phyloP scores from a whole-genome alignment of 2,329 filamentous ascomycete species.

The Sphaerulina musiva region DNA sequence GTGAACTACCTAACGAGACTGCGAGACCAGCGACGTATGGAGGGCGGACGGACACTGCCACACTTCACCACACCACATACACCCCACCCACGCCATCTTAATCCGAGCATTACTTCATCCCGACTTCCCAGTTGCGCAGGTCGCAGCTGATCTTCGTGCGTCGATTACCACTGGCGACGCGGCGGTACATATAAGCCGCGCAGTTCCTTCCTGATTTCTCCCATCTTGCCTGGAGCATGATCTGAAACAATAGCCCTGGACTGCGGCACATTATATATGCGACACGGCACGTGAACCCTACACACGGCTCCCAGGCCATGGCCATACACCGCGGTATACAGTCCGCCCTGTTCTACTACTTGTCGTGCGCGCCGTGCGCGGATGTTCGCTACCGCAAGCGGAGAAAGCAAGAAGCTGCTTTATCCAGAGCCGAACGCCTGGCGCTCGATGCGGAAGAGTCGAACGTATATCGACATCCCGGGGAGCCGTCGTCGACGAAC shows the following conservation, averaged over 20 bases:
- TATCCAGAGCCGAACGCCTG: constrained; percentile 50
- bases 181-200: not conserved
- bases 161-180: not conserved
- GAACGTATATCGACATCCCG: constrained; percentile 63
- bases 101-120: too few relatives aligned
- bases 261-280: not conserved
- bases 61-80: too few relatives aligned
- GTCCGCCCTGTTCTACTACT: constrained; percentile 70
- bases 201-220: not conserved
- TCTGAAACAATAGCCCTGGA: constrained; percentile 4
- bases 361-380: constrained; percentile 72
- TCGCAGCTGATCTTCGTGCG: not conserved
- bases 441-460: constrained; percentile 55
- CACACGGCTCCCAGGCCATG: constrained; percentile 22
- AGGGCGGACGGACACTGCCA: too few relatives aligned
- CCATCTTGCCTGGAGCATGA: constrained; percentile 4
- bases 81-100: too few relatives aligned
- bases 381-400: constrained; percentile 63
- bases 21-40: too few relatives aligned
- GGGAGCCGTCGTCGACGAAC: constrained; percentile 74
- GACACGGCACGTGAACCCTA: not conserved
- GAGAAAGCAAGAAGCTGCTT: constrained; percentile 59
- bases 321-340: constrained; percentile 50
- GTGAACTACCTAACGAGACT: too few relatives aligned
- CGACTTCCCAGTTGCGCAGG: not conserved